Percentiles rank a stretch among this genome's conserved stretches.
Conservation (phyloP, 805 yeast species). For the Candida vartiovaarae region DNA sequence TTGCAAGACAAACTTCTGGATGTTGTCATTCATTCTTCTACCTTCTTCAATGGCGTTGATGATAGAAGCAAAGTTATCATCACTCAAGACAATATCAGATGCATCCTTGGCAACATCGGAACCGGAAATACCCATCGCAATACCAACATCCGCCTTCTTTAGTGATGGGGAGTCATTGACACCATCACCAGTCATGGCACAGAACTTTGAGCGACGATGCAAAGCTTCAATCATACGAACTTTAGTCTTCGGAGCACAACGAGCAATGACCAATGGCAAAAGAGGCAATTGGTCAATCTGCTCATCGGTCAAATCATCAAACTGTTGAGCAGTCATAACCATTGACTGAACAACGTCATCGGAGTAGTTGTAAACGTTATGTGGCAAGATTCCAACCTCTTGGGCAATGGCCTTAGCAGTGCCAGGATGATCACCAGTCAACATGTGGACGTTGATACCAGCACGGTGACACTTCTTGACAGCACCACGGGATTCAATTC, state of each 20-base stretch:
- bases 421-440: conserved; percentile 76
- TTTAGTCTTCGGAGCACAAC: conserved; percentile 80
- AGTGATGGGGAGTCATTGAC: conserved; percentile 76
- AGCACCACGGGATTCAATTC: conserved; percentile 60
- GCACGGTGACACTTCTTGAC: conserved; percentile 65
- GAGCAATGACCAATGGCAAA: conserved; percentile 69
- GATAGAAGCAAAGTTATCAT: conserved; percentile 75
- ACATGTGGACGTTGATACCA: conserved; percentile 75
- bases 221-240: conserved; percentile 75
- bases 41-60: conserved; percentile 77
- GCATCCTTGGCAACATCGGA: conserved; percentile 85
- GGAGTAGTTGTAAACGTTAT: conserved; percentile 47
- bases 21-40: conserved; percentile 69
- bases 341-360: conserved; percentile 51
- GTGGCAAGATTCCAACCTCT: conserved; percentile 72
- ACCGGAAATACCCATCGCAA: conserved; percentile 79
- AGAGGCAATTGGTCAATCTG: conserved; percentile 59
- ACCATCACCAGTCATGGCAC: conserved; percentile 85
- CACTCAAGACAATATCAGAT: conserved; percentile 67
- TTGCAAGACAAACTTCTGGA: conserved; percentile 72
- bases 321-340: conserved; percentile 73
- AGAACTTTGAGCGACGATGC: conserved; percentile 53
- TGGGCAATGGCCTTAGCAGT: conserved; percentile 80
- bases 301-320: conserved; percentile 54
- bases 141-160: conserved; percentile 74